Evolutionary conservation across 1,284 basidiomycete species (phyloP).

Genomic region (Anthracocystis setariae): DNA sequence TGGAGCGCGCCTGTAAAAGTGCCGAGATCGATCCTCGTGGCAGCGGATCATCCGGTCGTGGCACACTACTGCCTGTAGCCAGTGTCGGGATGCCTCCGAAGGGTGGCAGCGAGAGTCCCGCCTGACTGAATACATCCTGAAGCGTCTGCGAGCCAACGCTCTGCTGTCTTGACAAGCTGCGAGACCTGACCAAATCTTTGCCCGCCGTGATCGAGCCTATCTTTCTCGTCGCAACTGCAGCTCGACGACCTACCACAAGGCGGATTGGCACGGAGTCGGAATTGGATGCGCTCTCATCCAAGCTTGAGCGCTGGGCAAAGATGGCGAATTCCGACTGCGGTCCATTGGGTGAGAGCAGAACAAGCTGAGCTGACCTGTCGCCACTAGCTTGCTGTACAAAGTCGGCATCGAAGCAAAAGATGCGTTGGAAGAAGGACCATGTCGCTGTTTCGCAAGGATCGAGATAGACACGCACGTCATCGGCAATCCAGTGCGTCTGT

Average conservation of each 20-base stretch:
- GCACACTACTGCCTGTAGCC: conserved; percentile 4
- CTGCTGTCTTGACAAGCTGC: conserved; percentile 35
- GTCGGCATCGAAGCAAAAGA: conserved; percentile 52
- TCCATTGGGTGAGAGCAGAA: conserved; percentile 19
- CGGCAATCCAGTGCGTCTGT: conserved; percentile 32
- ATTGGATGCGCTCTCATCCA: conserved; percentile 1
- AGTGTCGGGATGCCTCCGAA: conserved; percentile 21
- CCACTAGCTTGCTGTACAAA: conserved; percentile 28
- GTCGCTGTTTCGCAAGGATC: conserved; percentile 50
- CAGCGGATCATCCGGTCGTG: conserved; percentile 57
- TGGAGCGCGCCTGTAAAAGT: conserved; percentile 39
- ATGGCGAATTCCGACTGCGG: conserved; percentile 45
- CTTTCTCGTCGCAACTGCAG: conserved; percentile 13
- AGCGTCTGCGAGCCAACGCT: conserved; percentile 29
- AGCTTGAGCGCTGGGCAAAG: conserved; percentile 21
- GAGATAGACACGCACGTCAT: conserved; percentile 48
- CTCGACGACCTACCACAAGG: conserved; percentile 39
- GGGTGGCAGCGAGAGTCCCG: conserved; percentile 28
- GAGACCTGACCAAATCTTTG: conserved; percentile 25
- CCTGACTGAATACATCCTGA: conserved; percentile 44
- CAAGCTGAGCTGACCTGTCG: conserved; percentile 23
- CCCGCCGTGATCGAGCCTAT: not conserved
- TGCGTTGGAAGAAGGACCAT: conserved; percentile 53
- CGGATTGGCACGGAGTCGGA: conserved; percentile 15
- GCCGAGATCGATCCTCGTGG: conserved; percentile 46